Percentiles rank a stretch among this genome's conserved stretches.
These are phyloP conservation scores for Curvularia verruculosa DNA, from an alignment of 2,329 filamentous ascomycete species.

Conservation along the genomic window DNA sequence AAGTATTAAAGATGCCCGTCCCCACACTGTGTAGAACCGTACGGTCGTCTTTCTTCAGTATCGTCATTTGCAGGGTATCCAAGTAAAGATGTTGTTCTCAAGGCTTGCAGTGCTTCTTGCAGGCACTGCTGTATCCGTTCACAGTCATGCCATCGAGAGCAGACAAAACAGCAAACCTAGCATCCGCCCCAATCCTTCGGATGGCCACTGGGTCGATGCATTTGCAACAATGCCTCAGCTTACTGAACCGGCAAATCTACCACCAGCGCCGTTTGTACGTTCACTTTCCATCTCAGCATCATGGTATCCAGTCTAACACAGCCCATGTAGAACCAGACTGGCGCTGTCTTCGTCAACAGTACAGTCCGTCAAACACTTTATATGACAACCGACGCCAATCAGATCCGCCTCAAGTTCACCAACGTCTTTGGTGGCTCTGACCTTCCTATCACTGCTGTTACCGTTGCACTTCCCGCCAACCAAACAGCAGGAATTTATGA, in stretches of 20 bases:
- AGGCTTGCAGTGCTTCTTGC: conserved; percentile 20
- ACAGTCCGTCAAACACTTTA: conserved; percentile 71
- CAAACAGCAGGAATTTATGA: conserved; percentile 60
- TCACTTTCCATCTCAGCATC: neutral
- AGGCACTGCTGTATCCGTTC: conserved; percentile 20
- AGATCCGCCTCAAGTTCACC: conserved; percentile 67
- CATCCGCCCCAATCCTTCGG: conserved; percentile 33
- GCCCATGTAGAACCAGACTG: conserved; percentile 56
- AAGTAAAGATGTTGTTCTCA: conserved; percentile 24
- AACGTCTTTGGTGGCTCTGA: conserved; percentile 69
- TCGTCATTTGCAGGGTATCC: neutral
- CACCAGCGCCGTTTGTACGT: conserved; percentile 61
- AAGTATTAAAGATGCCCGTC: conserved; percentile 23
- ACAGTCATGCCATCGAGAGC: conserved; percentile 3
- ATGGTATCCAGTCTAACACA: neutral
- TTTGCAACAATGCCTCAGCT: conserved; percentile 72
- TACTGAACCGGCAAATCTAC: conserved; percentile 67
- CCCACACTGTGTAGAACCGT: neutral
- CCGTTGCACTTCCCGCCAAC: conserved; percentile 62
- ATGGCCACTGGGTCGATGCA: conserved; percentile 64
- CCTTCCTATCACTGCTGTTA: conserved; percentile 65
- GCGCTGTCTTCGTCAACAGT: conserved; percentile 63
- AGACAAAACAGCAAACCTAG: neutral
- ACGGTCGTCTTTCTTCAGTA: neutral
- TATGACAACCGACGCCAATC: conserved; percentile 61